phyloP scores from a whole-genome alignment of 352 stramenopile species.

The Phytophthora rubi region DNA sequence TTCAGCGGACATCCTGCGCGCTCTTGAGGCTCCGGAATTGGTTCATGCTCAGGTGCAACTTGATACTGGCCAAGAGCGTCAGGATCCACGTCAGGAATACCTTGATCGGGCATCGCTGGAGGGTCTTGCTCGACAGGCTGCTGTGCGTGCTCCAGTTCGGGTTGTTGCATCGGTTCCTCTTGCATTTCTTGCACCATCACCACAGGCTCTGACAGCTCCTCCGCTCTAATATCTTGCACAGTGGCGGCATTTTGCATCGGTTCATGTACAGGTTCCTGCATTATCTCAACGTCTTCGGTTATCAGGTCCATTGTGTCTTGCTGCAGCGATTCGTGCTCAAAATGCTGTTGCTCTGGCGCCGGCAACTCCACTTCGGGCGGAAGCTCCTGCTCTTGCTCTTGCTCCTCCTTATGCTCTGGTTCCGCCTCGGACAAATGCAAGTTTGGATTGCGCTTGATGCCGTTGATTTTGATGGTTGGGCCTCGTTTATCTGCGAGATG shows the following conservation, averaged over 20 bases:
- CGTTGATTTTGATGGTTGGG: constrained; percentile 69
- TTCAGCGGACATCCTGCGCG: constrained; percentile 42
- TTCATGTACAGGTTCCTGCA: neutral
- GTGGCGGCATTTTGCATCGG: constrained; percentile 1
- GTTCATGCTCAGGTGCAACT: constrained; percentile 6
- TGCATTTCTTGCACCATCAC: constrained; percentile 5
- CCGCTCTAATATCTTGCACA: neutral
- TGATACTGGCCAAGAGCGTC: constrained; percentile 2
- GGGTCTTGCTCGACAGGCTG: neutral
- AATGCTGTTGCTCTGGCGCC: neutral
- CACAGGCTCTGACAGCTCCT: neutral
- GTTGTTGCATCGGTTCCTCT: constrained; percentile 1
- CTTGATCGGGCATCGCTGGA: neutral
- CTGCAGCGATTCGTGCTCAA: constrained; percentile 1
- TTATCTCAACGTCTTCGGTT: neutral
- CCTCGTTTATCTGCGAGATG: constrained; percentile 18
- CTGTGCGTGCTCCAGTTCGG: neutral
- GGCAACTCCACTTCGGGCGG: neutral
- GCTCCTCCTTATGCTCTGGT: constrained; percentile 6
- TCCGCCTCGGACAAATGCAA: constrained; percentile 28
- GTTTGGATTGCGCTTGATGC: constrained; percentile 66
- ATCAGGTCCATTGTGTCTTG: neutral
- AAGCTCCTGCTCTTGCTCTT: neutral
- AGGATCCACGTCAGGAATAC: neutral
- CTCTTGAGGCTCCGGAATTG: neutral